These are phyloP conservation scores for Hyaloscypha finlandica DNA, from an alignment of 495 filamentous ascomycete genomes.

Conservation along the genomic window DNA sequence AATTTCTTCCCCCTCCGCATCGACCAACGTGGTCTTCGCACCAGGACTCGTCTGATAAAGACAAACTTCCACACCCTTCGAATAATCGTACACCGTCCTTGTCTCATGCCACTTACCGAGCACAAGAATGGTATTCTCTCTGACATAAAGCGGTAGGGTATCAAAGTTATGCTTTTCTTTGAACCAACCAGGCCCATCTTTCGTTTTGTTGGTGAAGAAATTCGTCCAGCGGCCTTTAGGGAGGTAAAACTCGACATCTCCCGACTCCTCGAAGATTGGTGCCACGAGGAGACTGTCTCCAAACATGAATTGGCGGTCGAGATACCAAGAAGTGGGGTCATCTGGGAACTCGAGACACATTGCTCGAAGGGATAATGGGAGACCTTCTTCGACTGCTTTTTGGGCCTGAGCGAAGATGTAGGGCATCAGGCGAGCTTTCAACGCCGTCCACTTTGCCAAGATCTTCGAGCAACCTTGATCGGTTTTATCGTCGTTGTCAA, in stretches of 20 bases:
- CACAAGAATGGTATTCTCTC: conserved; percentile 49
- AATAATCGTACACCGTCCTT: conserved; percentile 53
- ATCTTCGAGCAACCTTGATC: conserved; percentile 54
- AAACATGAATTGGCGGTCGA: conserved; percentile 71
- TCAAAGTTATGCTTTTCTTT: conserved; percentile 49
- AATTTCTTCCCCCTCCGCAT: conserved; percentile 36
- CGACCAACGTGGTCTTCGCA: conserved; percentile 39
- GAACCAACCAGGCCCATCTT: conserved; percentile 48
- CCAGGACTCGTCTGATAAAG: conserved; percentile 41
- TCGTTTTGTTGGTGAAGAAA: conserved; percentile 45
- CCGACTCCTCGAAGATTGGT: conserved; percentile 61
- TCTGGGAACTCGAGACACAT: conserved; percentile 68
- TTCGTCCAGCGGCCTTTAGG: conserved; percentile 60
- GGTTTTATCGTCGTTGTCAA: conserved; percentile 56
- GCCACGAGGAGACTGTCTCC: conserved; percentile 59
- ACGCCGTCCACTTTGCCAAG: conserved; percentile 56
- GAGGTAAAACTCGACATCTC: conserved; percentile 63
- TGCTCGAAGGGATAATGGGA: conserved; percentile 57
- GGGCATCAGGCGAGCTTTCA: conserved; percentile 65
- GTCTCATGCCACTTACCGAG: conserved; percentile 46
- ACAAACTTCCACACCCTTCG: conserved; percentile 43
- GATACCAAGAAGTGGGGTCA: conserved; percentile 59
- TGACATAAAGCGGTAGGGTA: conserved; percentile 50
- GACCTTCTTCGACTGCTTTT: conserved; percentile 44
- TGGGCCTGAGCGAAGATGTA: conserved; percentile 61